These are phyloP conservation scores for Cordyceps cicadae DNA, from an alignment of 2,329 filamentous ascomycete genomes.

Conservation along the genomic window DNA sequence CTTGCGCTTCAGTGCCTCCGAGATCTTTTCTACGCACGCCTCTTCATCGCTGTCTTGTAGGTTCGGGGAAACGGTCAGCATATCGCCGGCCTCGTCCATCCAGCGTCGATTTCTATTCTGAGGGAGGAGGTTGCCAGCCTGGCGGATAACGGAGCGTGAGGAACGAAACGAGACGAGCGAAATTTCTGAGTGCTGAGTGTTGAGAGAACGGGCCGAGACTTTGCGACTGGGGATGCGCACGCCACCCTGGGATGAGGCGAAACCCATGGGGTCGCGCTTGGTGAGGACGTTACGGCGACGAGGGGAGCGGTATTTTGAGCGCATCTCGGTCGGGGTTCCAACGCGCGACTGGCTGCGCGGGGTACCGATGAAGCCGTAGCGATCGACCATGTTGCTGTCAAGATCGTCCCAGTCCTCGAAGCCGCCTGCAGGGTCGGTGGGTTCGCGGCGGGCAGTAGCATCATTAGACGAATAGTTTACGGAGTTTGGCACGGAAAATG, in stretches of 20 bases:
- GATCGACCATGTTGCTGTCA: constrained; percentile 52
- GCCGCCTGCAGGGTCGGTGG: constrained; percentile 46
- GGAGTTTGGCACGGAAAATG: constrained; percentile 31
- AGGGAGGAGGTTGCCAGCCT: constrained; percentile 51
- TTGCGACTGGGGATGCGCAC: constrained; percentile 43
- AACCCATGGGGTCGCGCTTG: constrained; percentile 23
- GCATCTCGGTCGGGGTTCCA: constrained; percentile 33
- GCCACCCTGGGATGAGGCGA: constrained; percentile 34
- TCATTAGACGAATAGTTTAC: constrained; percentile 35
- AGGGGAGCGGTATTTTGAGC: constrained; percentile 35
- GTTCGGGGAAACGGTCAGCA: constrained; percentile 53
- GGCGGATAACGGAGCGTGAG: constrained; percentile 46
- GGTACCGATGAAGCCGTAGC: constrained; percentile 58
- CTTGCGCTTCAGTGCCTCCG: constrained; percentile 51
- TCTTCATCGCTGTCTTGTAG: constrained; percentile 49
- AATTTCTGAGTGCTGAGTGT: constrained; percentile 47
- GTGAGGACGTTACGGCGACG: constrained; percentile 39
- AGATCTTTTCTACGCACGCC: constrained; percentile 41
- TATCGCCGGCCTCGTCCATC: constrained; percentile 59
- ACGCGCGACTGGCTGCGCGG: constrained; percentile 35
- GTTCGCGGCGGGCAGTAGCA: constrained; percentile 24
- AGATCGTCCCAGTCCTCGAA: constrained; percentile 62
- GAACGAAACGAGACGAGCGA: constrained; percentile 45
- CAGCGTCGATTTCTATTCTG: constrained; percentile 52
- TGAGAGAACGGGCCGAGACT: constrained; percentile 48